Evolutionary conservation across 1,284 basidiomycete species (phyloP).

Genomic region (Boletus subluridellus): DNA sequence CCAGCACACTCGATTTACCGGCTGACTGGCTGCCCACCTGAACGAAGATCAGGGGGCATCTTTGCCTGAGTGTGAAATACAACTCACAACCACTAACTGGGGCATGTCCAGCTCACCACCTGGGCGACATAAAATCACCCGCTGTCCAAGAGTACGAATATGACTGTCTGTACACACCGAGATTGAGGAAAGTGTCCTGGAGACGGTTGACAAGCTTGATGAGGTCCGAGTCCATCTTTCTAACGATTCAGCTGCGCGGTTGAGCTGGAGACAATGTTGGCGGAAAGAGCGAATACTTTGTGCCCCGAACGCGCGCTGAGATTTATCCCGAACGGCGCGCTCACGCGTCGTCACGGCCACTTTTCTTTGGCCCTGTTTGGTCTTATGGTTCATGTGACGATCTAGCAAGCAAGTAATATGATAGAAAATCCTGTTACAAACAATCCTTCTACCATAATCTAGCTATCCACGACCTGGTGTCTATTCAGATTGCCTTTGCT

Average conservation of each 20-base stretch:
- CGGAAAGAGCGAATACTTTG: constrained; percentile 3
- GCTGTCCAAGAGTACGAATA: constrained; percentile 9
- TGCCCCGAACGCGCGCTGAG: constrained; percentile 17
- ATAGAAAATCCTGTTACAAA: constrained; percentile 9
- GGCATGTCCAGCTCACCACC: constrained; percentile 86
- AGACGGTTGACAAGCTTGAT: constrained; percentile 96
- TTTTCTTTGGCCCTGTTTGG: constrained; percentile 35
- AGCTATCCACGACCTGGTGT: constrained; percentile 16
- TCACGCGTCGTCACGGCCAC: constrained; percentile 37
- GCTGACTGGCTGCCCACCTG: constrained; percentile 85
- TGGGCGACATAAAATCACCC: constrained; percentile 33
- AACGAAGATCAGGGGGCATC: not conserved
- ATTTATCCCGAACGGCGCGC: constrained; percentile 11
- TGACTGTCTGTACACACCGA: constrained; percentile 50
- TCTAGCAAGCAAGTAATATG: not conserved
- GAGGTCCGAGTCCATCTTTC: constrained; percentile 85
- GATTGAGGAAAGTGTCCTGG: constrained; percentile 83
- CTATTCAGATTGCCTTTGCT: constrained; percentile 58
- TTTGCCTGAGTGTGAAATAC: not conserved
- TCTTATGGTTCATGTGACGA: constrained; percentile 1
- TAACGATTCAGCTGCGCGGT: constrained; percentile 15
- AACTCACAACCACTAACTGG: constrained; percentile 73
- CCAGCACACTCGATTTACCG: constrained; percentile 82
- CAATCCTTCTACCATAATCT: constrained; percentile 28
- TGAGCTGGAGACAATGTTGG: constrained; percentile 4